Evolutionary conservation across 108 stramenopile genomes (phyloP).

Genomic region (Conticribra guillardii): DNA sequence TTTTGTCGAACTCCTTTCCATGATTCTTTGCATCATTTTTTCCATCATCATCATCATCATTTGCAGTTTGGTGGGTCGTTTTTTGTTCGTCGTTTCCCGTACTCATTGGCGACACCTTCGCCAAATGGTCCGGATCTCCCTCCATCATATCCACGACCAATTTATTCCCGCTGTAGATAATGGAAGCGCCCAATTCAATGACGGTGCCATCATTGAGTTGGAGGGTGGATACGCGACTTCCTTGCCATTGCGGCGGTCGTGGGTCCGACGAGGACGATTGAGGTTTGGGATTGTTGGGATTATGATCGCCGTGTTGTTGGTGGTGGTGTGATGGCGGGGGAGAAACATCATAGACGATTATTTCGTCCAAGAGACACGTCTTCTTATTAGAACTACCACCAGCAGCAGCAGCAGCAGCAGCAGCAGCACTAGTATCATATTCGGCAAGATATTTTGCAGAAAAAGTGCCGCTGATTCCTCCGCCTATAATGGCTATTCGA

Average conservation of each 20-base stretch:
- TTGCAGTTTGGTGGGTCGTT: slow-evolving; percentile 2
- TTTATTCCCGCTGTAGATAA: slow-evolving; percentile 57
- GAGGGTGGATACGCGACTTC: slow-evolving; percentile 61
- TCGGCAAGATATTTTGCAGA: slow-evolving; percentile 71
- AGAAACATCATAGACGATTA: slow-evolving; percentile 70
- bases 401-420: no score
- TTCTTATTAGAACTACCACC: no score
- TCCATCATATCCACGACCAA: slow-evolving; percentile 55
- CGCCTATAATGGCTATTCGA: slow-evolving; percentile 69
- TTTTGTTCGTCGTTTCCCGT: slow-evolving; percentile 36
- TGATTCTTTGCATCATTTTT: background rate
- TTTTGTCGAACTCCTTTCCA: no score
- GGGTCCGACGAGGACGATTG: slow-evolving; percentile 39
- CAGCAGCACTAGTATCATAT: slow-evolving; percentile 60
- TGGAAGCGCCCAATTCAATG: slow-evolving; percentile 81
- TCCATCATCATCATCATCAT: slow-evolving; percentile 17
- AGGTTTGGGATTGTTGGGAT: background rate
- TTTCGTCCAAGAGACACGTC: slow-evolving; percentile 55
- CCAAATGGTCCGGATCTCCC: slow-evolving; percentile 48
- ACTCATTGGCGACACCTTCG: slow-evolving; percentile 24
- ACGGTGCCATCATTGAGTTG: slow-evolving; percentile 58
- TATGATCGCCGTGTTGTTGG: background rate
- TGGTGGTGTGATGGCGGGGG: slow-evolving; percentile 26
- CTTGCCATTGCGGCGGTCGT: slow-evolving; percentile 52
- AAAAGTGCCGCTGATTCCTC: slow-evolving; percentile 75